These are phyloP conservation scores for Cryptosporidium baileyi DNA, from an alignment of 169 alveolate genomes.

Conservation along the genomic window DNA sequence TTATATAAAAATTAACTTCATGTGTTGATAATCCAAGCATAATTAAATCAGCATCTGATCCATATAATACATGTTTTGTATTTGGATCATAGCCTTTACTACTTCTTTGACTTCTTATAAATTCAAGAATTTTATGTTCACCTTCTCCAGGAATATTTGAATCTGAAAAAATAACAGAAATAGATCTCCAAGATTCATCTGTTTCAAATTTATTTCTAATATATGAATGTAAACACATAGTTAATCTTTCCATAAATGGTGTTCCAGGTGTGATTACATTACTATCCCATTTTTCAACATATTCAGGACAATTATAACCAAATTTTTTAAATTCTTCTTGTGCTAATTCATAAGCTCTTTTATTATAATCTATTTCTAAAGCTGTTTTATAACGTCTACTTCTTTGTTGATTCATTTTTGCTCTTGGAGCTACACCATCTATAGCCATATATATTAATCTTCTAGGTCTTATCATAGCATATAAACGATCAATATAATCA, in stretches of 20 bases:
- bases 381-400: constrained; percentile 92
- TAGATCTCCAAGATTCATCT: constrained; percentile 88
- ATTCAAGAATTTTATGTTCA: constrained; percentile 98
- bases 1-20: constrained; percentile 91
- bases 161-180: constrained; percentile 94
- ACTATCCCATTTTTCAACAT: constrained; percentile 89
- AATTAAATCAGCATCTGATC: constrained; percentile 99
- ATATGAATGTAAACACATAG: constrained; percentile 76
- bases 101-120: constrained; percentile 78
- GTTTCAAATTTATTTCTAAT: constrained; percentile 88
- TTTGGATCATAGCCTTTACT: constrained; percentile 85
- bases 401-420: constrained; percentile 99
- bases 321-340: constrained; percentile 72
- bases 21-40: constrained; percentile 97
- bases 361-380: constrained; percentile 78
- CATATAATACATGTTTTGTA: constrained; percentile 96
- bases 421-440: constrained; percentile 99
- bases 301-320: constrained; percentile 75
- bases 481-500: constrained; percentile 90
- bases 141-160: constrained; percentile 99
- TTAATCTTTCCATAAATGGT: constrained; percentile 92
- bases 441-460: constrained; percentile 93
- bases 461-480: constrained; percentile 92
- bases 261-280: constrained; percentile 99
- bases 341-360: constrained; percentile 77